These are phyloP conservation scores for Akebia trifoliata DNA, from an alignment of 164 flowering plant genomes.

Conservation along the genomic window DNA sequence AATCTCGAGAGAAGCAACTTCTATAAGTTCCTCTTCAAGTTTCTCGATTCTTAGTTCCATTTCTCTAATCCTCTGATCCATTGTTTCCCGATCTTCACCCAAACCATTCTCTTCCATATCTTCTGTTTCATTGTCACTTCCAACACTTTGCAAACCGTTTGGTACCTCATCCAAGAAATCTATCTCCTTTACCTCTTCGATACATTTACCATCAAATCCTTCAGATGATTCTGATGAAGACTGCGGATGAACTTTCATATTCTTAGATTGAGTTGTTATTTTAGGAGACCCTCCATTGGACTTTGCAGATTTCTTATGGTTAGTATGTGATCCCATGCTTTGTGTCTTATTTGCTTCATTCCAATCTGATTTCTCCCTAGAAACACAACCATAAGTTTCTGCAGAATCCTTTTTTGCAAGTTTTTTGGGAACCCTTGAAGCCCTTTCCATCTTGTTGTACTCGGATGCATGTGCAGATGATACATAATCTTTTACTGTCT, in stretches of 20 bases:
- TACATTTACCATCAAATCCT: constrained; percentile 42
- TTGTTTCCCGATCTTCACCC: constrained; percentile 34
- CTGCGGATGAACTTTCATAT: constrained; percentile 32
- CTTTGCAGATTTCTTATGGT: constrained; percentile 37
- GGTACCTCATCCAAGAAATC: constrained; percentile 52
- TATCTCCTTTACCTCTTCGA: constrained; percentile 47
- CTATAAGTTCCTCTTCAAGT: constrained; percentile 92
- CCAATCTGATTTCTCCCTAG: constrained; percentile 28
- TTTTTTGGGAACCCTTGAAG: constrained; percentile 30
- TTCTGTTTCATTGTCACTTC: constrained; percentile 48
- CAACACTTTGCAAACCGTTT: constrained; percentile 42
- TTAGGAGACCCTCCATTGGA: constrained; percentile 21
- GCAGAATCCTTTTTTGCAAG: constrained; percentile 19
- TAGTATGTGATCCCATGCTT: constrained; percentile 20
- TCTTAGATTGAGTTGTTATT: constrained; percentile 22
- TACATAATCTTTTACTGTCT: constrained; percentile 50
- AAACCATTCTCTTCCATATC: constrained; percentile 39
- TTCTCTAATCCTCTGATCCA: constrained; percentile 52
- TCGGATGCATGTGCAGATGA: constrained; percentile 48
- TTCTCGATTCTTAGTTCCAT: constrained; percentile 76
- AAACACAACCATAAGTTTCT: constrained; percentile 19
- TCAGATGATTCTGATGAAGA: constrained; percentile 66
- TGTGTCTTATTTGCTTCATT: constrained; percentile 27
- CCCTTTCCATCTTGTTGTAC: constrained; percentile 45
- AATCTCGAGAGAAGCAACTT: constrained; percentile 93